phyloP scores from a whole-genome alignment of 352 stramenopile genomes.

The Phytopythium mirpurense region DNA sequence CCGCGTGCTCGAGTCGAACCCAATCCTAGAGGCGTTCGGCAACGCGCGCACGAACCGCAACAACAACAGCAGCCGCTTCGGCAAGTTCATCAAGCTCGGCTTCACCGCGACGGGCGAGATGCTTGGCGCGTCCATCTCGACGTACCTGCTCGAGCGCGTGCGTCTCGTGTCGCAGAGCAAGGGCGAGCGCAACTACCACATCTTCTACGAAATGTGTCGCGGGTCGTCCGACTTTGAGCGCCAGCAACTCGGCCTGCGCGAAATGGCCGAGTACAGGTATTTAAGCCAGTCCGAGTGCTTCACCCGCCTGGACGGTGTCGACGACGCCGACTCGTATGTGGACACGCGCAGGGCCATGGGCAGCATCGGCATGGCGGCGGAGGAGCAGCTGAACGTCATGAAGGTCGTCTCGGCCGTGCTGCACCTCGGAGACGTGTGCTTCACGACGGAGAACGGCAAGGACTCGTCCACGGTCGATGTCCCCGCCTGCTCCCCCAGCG shows the following conservation, averaged over 20 bases:
- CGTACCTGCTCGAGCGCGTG: slow-evolving; percentile 96
- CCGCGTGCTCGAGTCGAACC: slow-evolving; percentile 93
- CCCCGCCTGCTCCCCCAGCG: slow-evolving; percentile 34
- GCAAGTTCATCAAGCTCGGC: slow-evolving; percentile 95
- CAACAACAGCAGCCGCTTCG: slow-evolving; percentile 96
- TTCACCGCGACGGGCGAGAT: slow-evolving; percentile 79
- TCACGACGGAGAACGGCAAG: slow-evolving; percentile 65
- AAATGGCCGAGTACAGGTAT: slow-evolving; percentile 70
- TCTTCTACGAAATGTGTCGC: slow-evolving; percentile 96
- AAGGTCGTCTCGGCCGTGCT: slow-evolving; percentile 81
- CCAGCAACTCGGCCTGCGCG: slow-evolving; percentile 33
- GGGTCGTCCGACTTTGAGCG: slow-evolving; percentile 62
- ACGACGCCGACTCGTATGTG: slow-evolving; percentile 75
- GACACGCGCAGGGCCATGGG: slow-evolving; percentile 77
- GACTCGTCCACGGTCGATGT: slow-evolving; percentile 60
- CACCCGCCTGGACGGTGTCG: slow-evolving; percentile 63
- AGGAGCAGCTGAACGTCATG: slow-evolving; percentile 82
- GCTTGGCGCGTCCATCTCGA: slow-evolving; percentile 79
- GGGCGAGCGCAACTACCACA: slow-evolving; percentile 97
- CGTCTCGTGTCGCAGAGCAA: slow-evolving; percentile 90
- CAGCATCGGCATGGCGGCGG: slow-evolving; percentile 66
- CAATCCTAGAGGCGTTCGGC: slow-evolving; percentile 94
- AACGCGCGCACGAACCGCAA: slow-evolving; percentile 95
- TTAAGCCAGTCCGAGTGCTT: slow-evolving; percentile 81
- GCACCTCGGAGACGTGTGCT: slow-evolving; percentile 83